Base-by-base conservation (phyloP, 75 land plant genomes). In the Gnetum montanum region DNA sequence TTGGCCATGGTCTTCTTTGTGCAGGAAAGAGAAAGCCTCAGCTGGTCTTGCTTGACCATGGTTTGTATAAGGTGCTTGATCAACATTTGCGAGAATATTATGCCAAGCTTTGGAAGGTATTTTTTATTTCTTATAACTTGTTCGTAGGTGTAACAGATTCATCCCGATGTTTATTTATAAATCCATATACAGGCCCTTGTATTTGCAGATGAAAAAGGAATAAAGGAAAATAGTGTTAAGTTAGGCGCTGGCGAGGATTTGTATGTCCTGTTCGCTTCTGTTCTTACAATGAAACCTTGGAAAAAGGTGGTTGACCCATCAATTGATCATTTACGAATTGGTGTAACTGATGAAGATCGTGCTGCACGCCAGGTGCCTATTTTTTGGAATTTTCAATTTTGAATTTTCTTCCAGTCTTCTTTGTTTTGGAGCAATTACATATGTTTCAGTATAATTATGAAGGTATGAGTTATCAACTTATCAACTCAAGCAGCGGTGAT, bases 221-320 rank as follows among this genome's bases (percentile, higher is more conserved):
- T 95, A 46, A 90, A 83, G 68, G 82, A 83, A 64, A 74, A 83
- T 33, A 80, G 99, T 73, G 60, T 80, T 22, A 86, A 81, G 63
- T 58, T 95, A 66, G 99, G 99, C 59, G 99, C 96, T 53, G 99
- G 99, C 41, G 93, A 91, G 63, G 99, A 90, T 66, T 75, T 95
- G 6, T 95, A 83, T 70, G 72, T 68, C 11, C 71, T 90, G 7
- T 95, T 95, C 86, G 99, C 99, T 8, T 96, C 85, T 15, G 77
- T 95, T 37, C 78, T 95, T 20, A 95, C 99, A 36, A 95, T 95
- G 99, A 74, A 88, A 61, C 99, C 99, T 4, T 95, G 99, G 99
- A 65, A 75, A 43, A 74, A 71, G 54, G 86, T 90, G 29, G 80
- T 86, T 57, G 85, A 90, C 40, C 70, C 72, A 46, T 30, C 91